A percentile compares a stretch with the other conserved stretches of the same genome.
phyloP scores from a whole-genome alignment of 2,329 filamentous ascomycete genomes.

The Decorospora gaudefroyi region DNA sequence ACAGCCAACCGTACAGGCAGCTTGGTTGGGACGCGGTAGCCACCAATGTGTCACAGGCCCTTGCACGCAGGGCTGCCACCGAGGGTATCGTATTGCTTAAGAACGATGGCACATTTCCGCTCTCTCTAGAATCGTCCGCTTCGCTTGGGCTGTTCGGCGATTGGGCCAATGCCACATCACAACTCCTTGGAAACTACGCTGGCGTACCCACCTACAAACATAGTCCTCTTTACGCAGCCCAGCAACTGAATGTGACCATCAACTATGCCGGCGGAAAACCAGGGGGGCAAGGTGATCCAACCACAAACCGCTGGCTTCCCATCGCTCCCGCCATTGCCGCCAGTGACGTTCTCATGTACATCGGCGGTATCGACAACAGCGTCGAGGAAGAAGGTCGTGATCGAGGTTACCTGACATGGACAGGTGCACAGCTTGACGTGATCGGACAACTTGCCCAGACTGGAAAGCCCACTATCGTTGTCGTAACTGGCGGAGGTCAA shows the following conservation, averaged over 20 bases:
- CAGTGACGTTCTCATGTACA: slow-evolving; percentile 60
- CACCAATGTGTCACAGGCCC: slow-evolving; percentile 57
- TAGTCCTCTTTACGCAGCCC: slow-evolving; percentile 59
- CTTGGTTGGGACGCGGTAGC: slow-evolving; percentile 51
- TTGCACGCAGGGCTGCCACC: slow-evolving; percentile 60
- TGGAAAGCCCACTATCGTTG: slow-evolving; percentile 58
- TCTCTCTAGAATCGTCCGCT: slow-evolving; percentile 46
- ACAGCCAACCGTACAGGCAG: slow-evolving; percentile 31
- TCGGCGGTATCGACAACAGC: slow-evolving; percentile 60
- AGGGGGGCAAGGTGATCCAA: slow-evolving; percentile 37
- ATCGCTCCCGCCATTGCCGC: slow-evolving; percentile 28
- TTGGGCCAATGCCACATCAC: slow-evolving; percentile 59
- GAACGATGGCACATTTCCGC: slow-evolving; percentile 56
- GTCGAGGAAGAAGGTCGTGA: slow-evolving; percentile 60
- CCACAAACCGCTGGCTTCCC: slow-evolving; percentile 29
- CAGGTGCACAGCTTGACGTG: slow-evolving; percentile 57
- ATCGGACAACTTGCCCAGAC: slow-evolving; percentile 54
- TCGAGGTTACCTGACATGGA: slow-evolving; percentile 58
- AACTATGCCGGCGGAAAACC: slow-evolving; percentile 34
- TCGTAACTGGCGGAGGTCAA: slow-evolving; percentile 59
- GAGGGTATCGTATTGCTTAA: slow-evolving; percentile 59
- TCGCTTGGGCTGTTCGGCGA: slow-evolving; percentile 62
- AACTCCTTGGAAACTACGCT: slow-evolving; percentile 65
- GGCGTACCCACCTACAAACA: slow-evolving; percentile 61
- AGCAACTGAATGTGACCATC: slow-evolving; percentile 51